These are phyloP conservation scores for Lepiota venenata DNA, from an alignment of 768 basidiomycete species.

Conservation along the genomic window DNA sequence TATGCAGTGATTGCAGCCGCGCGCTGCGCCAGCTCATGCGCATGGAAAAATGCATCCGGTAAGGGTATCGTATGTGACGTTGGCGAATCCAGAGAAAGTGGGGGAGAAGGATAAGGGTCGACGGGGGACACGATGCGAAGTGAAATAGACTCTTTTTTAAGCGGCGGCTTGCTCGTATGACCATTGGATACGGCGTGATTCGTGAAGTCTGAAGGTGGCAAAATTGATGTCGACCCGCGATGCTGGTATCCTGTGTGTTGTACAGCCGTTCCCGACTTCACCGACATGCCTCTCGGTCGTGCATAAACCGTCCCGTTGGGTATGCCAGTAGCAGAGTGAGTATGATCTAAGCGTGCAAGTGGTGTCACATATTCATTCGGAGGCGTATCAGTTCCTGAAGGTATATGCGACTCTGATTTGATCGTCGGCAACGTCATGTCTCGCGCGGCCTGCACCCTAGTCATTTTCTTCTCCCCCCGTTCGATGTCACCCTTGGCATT, in stretches of 20 bases:
- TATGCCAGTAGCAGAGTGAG: slow-evolving; percentile 1
- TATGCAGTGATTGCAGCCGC: neutral
- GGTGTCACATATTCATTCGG: slow-evolving; percentile 20
- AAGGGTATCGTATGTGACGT: slow-evolving; percentile 24
- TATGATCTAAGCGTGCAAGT: neutral
- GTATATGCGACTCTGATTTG: slow-evolving; percentile 52
- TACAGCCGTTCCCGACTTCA: slow-evolving; percentile 4
- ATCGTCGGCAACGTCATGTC: slow-evolving; percentile 70
- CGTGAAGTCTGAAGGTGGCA: slow-evolving; percentile 3
- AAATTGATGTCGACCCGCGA: slow-evolving; percentile 7
- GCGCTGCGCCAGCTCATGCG: slow-evolving; percentile 3
- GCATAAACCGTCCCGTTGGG: slow-evolving; percentile 27
- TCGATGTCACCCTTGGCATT: slow-evolving; percentile 90
- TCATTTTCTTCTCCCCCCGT: slow-evolving; percentile 85
- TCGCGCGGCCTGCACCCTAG: slow-evolving; percentile 68
- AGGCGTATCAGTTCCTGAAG: slow-evolving; percentile 39
- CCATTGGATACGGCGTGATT: neutral
- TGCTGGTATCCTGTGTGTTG: slow-evolving; percentile 7
- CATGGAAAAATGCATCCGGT: slow-evolving; percentile 10
- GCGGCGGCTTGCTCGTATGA: slow-evolving; percentile 1
- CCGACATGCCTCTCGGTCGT: slow-evolving; percentile 32
- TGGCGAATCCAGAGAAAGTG: slow-evolving; percentile 34
- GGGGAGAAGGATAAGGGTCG: slow-evolving; percentile 51
- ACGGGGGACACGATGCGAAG: slow-evolving; percentile 22
- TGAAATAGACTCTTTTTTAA: slow-evolving; percentile 7